Conservation (phyloP, 1,284 basidiomycete genomes). For the Cystobasidium slooffiae region DNA sequence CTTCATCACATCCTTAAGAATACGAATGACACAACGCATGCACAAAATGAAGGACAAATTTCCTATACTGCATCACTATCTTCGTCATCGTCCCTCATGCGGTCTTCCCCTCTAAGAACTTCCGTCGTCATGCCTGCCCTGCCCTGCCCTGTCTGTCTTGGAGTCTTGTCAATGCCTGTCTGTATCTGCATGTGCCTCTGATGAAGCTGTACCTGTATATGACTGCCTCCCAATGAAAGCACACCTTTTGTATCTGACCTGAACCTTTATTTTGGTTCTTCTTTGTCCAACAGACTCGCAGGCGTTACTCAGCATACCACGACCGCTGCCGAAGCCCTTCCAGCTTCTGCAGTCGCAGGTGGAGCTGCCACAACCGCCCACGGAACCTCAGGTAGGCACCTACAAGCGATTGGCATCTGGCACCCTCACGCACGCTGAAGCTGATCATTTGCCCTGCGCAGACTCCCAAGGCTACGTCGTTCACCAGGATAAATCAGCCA, state of each 20-base stretch:
- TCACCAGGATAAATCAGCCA: neutral
- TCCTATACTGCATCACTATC: no score
- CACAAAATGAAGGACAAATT: no score
- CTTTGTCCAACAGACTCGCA: slow-evolving; percentile 13
- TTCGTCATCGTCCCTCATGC: no score
- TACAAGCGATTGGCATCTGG: neutral
- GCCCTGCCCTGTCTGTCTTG: neutral
- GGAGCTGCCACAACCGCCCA: neutral
- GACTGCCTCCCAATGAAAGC: no score
- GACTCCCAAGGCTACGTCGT: slow-evolving; percentile 1
- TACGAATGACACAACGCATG: no score
- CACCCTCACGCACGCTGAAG: neutral
- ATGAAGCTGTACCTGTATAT: no score
- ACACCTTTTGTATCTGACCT: no score
- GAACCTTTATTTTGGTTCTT: neutral
- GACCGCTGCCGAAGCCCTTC: slow-evolving; percentile 21
- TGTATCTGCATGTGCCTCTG: neutral
- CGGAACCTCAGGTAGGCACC: neutral
- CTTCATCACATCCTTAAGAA: no score
- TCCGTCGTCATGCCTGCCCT: neutral
- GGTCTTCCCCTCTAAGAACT: no score
- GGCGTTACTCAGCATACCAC: neutral
- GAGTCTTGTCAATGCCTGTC: neutral
- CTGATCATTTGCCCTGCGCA: neutral
- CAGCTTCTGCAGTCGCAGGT: slow-evolving; percentile 21